Base-by-base conservation (phyloP, 441 rosid species). In the Erodium texanum region DNA sequence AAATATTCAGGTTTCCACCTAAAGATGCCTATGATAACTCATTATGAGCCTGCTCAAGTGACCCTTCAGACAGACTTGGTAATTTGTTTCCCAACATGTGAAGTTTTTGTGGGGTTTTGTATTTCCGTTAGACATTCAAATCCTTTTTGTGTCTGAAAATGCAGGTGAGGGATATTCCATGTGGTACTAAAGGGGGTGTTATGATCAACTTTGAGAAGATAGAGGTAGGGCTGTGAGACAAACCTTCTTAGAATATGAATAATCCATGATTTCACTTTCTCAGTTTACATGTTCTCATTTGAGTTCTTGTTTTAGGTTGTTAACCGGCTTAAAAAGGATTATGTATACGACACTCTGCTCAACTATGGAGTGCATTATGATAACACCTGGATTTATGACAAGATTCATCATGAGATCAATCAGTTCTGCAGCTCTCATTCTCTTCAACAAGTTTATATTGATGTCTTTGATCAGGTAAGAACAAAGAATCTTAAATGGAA, bases 101-200 rank as follows among this genome's bases (percentile, higher is more conserved):
- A 19, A 24, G 45, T 9, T 19, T 58, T 36, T 36, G 8, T 63
- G 48, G 19, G 61, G 75, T 22, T 73, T 72, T 67, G 50, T n/a
- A 59, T 59, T 50, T 29, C 48, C 6, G 20, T 50, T 34, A 36
- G 5, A 27, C 71, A 54, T 20, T 66, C 45, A 45, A 63, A 56
- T 56, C 23, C 16, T 38, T 64, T 45, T 36, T 24, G 11, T 56
- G 24, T 64, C 48, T 71, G 0, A n/a, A 70, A 71, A 16, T 73
- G 75, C 76, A 88, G 96, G 98, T 93, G 68, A 90, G 82, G 77
- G 91, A 90, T 73, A 93, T 93, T 75, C 98, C 98, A 7, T 93
- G 98, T 72, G 97, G 98, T 64, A 93, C 98, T 16, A 93, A 93
- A 83, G 97, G 98, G 65, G 98, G 97, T 73, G 97, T 93, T 14